Base-by-base conservation (phyloP, 495 filamentous ascomycete genomes). In the Daldinia bambusicola region DNA sequence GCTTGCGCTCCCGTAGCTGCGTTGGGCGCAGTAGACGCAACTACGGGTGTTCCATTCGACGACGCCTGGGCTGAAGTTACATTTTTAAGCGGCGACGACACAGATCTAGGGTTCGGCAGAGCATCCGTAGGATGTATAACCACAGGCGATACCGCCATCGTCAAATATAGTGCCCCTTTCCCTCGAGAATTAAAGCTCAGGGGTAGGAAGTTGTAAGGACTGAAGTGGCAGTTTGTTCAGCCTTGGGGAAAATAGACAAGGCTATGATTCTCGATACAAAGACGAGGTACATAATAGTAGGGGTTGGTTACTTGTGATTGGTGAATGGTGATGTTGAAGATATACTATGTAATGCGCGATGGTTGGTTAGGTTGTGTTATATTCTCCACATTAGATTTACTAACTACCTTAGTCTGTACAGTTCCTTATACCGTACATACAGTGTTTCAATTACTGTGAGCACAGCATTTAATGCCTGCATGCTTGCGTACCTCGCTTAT, bases 111-210 rank as follows among this genome's bases (percentile, higher is more conserved):
- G 41, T 67, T 75, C 52, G 69, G 74, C 12, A 69, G 58, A 18
- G 66, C 69, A 62, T 65, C 66, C 6, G 74, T 60, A 14, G 77
- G 69, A 66, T 74, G 71, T 48, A 66, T 41, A 6, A 79, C 51
- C 18, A 80, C 13, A 55, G 78, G 78, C 43, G 78, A 80, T 4
- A 79, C 75, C 48, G 78, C 75, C 78, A 80, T 80, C 34, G 40
- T 64, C 48, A 51, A 32, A 40, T 60, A 14, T 37, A 31, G 31
- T 51, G 34, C n/a, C 41, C 40, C 30, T 58, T 14, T 18, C 14
- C 41, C n/a, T 53, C 53, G 16, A 8, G 12, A 41, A 30, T 22
- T 14, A 50, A 41, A 45, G 43, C 32, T 36, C 18, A 34, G 59
- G 34, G 36, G 45, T 22, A 34, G 40, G n/a, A 26, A 18, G 31